Evolutionary conservation across 495 filamentous ascomycete species (phyloP).

Genomic region (Cairneyella variabilis): DNA sequence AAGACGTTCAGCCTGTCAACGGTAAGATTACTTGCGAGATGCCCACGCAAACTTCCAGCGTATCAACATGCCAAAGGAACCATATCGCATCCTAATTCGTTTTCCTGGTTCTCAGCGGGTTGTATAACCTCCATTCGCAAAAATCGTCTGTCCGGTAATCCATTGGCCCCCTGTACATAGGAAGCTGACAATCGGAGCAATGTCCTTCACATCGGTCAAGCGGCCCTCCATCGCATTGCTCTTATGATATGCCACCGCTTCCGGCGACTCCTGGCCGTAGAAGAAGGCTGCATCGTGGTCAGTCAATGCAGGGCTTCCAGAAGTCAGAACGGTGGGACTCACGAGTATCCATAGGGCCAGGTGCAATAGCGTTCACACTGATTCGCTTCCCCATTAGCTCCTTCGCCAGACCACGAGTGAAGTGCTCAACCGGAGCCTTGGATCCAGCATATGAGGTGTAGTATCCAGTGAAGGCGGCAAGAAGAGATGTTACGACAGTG

Average conservation of each 20-base stretch:
- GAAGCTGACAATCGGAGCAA: conserved; percentile 36
- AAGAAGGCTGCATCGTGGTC: conserved; percentile 29
- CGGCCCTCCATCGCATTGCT: conserved; percentile 32
- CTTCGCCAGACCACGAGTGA: conserved; percentile 37
- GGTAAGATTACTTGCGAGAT: too few species aligned
- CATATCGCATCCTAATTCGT: too few species aligned
- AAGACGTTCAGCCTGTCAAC: too few species aligned
- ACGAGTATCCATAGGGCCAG: conserved; percentile 41
- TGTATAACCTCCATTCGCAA: conserved; percentile 39
- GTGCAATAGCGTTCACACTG: conserved; percentile 36
- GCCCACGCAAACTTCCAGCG: too few species aligned
- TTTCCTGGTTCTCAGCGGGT: conserved; percentile 31
- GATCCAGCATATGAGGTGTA: conserved; percentile 39
- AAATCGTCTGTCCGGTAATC: conserved; percentile 41
- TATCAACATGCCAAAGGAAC: too few species aligned
- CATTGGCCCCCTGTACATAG: conserved; percentile 35
- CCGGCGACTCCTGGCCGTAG: conserved; percentile 33
- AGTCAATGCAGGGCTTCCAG: too few species aligned
- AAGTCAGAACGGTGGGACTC: too few species aligned
- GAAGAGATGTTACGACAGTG: conserved; percentile 34
- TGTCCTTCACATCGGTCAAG: conserved; percentile 32
- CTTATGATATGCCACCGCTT: conserved; percentile 34
- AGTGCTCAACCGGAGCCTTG: conserved; percentile 39
- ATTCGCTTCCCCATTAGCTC: conserved; percentile 34
- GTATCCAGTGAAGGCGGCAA: conserved; percentile 36